Conservation (phyloP, 78 protist genomes). For the Parvularia atlantis region DNA sequence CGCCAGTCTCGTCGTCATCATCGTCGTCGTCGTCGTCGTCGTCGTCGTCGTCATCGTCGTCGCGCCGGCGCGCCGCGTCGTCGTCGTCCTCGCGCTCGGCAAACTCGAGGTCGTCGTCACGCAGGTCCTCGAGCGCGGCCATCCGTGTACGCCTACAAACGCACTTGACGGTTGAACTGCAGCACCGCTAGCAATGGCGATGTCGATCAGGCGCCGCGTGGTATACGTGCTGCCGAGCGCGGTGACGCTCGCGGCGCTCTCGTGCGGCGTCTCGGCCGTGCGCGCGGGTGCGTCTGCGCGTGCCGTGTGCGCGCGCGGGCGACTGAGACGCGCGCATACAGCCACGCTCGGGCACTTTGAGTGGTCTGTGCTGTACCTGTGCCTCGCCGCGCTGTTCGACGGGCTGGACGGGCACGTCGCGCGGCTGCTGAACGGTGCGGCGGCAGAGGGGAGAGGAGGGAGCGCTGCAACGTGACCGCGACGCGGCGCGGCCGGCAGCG, state of each 20-base stretch:
- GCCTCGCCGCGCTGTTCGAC: slow-evolving; percentile 4
- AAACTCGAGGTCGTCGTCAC: too few relatives aligned
- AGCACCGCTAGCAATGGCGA: too few relatives aligned
- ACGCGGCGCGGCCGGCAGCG: neutral
- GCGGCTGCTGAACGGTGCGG: neutral
- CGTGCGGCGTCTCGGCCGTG: neutral
- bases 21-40: too few relatives aligned
- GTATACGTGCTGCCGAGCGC: neutral
- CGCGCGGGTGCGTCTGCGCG: neutral
- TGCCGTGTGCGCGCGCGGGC: neutral
- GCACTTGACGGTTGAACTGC: too few relatives aligned
- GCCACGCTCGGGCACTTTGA: neutral
- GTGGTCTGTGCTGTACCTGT: neutral
- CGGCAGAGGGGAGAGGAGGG: too few relatives aligned
- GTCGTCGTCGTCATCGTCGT: too few relatives aligned
- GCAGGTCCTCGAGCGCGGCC: too few relatives aligned
- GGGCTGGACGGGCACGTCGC: slow-evolving; percentile 23
- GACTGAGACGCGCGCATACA: neutral
- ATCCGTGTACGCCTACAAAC: too few relatives aligned
- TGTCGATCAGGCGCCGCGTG: too few relatives aligned
- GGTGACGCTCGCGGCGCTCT: slow-evolving; percentile 3
- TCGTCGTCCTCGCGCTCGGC: too few relatives aligned
- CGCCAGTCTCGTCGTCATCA: too few relatives aligned
- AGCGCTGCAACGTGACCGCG: neutral
- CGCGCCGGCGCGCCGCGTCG: too few relatives aligned